Percentiles rank a stretch among this genome's conserved stretches.
Conservation (phyloP, 371 early-diverging fungal species). For the Nematocida ironsii region DNA sequence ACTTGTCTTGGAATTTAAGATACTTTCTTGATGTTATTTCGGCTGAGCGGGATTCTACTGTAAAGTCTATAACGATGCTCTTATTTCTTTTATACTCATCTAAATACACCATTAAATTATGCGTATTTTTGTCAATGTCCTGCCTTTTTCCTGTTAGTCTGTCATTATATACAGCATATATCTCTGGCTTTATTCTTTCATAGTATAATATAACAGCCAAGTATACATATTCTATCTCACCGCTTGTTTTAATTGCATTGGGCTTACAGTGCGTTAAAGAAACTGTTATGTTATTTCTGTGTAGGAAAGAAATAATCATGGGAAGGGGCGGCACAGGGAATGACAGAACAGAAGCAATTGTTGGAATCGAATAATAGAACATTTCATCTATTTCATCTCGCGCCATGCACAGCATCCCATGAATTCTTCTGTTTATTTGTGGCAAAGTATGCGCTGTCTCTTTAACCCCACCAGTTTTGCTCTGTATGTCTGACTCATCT, state of each 20-base stretch:
- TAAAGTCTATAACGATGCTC: neutral
- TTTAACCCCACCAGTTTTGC: conserved; percentile 38
- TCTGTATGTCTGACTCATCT: conserved; percentile 69
- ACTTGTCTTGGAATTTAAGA: conserved; percentile 52
- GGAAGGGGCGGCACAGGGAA: conserved; percentile 57
- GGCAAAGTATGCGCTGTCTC: conserved; percentile 12
- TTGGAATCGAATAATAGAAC: conserved; percentile 64
- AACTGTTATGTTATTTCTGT: conserved; percentile 82
- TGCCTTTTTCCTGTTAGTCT: neutral
- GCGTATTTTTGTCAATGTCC: conserved; percentile 27
- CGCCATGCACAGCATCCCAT: conserved; percentile 86
- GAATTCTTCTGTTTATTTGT: conserved; percentile 73
- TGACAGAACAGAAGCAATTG: conserved; percentile 52
- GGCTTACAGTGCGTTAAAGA: conserved; percentile 82
- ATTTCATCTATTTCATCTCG: conserved; percentile 72
- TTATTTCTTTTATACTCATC: neutral
- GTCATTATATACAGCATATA: conserved; percentile 13
- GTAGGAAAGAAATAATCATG: conserved; percentile 76
- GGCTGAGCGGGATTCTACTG: neutral
- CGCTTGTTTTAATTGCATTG: conserved; percentile 86
- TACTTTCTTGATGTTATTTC: conserved; percentile 20
- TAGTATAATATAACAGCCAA: conserved; percentile 28
- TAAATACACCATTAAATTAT: conserved; percentile 16
- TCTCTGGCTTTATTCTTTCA: conserved; percentile 8
- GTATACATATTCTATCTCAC: conserved; percentile 83